phyloP scores from a whole-genome alignment of 2,329 filamentous ascomycete genomes.

The Ophiostoma quercus region DNA sequence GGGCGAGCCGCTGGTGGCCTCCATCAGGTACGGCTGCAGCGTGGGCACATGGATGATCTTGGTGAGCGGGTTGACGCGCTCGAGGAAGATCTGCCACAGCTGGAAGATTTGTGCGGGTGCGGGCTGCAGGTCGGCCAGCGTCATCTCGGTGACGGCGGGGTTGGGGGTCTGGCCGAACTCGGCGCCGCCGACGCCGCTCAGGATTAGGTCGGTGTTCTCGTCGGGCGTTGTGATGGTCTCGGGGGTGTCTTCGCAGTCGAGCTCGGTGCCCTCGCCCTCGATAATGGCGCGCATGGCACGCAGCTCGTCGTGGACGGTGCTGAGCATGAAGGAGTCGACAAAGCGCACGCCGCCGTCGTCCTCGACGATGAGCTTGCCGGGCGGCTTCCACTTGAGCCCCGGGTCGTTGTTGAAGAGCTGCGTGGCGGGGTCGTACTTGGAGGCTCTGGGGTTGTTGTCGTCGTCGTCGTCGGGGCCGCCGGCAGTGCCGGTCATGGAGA shows the following conservation, averaged over 20 bases:
- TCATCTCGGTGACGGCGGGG: slow-evolving; percentile 36
- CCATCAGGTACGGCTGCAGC: slow-evolving; percentile 59
- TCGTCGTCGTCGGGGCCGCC: slow-evolving; percentile 18
- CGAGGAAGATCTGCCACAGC: slow-evolving; percentile 69
- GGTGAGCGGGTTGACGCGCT: slow-evolving; percentile 68
- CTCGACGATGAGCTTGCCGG: slow-evolving; percentile 51
- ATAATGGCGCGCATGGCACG: slow-evolving; percentile 56
- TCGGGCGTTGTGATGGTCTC: slow-evolving; percentile 47
- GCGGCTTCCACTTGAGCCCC: slow-evolving; percentile 39
- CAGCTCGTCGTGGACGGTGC: slow-evolving; percentile 53
- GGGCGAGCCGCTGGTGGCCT: slow-evolving; percentile 53
- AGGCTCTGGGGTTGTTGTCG: slow-evolving; percentile 25
- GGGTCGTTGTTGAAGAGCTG: slow-evolving; percentile 32
- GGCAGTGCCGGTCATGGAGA: slow-evolving; percentile 2
- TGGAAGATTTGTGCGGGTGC: slow-evolving; percentile 60
- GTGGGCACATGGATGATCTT: slow-evolving; percentile 69
- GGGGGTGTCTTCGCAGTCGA: slow-evolving; percentile 39
- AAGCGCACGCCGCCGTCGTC: slow-evolving; percentile 53
- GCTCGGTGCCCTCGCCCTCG: slow-evolving; percentile 49
- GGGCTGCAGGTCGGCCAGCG: slow-evolving; percentile 54
- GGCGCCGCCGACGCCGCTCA: slow-evolving; percentile 32
- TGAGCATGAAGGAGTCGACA: slow-evolving; percentile 52
- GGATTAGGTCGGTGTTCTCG: slow-evolving; percentile 47
- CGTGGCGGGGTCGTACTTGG: slow-evolving; percentile 29
- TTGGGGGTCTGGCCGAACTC: slow-evolving; percentile 29